Percentiles rank a stretch among this genome's conserved stretches.
phyloP scores from a whole-genome alignment of 176 grass and related monocot genomes.

The Avena sativa region DNA sequence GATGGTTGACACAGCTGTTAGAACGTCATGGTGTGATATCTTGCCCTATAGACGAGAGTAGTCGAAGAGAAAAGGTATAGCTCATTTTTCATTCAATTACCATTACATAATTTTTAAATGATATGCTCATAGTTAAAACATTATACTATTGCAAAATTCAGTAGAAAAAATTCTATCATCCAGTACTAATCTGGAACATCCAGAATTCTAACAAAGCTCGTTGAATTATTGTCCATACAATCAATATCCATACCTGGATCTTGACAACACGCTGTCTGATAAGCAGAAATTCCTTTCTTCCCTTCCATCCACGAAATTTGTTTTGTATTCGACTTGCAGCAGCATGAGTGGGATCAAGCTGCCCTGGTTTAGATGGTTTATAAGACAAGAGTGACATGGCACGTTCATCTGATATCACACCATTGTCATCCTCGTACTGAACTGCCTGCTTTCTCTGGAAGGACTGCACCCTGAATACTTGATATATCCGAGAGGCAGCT shows the following conservation, averaged over 20 bases:
- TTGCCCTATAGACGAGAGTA: background rate
- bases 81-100: background rate
- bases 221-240: background rate
- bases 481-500: conserved; percentile 76
- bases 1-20: background rate
- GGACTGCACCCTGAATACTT: conserved; percentile 93
- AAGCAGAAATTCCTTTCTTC: conserved; percentile 91
- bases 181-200: background rate
- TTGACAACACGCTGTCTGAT: conserved; percentile 85
- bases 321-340: conserved; percentile 98
- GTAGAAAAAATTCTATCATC: background rate
- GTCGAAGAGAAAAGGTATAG: background rate
- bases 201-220: conserved; percentile 2
- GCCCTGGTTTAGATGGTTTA: conserved; percentile 69
- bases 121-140: conserved; percentile 6
- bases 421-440: conserved; percentile 72
- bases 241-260: conserved; percentile 75
- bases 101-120: conserved; percentile 13
- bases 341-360: conserved; percentile 67
- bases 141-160: background rate
- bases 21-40: conserved; percentile 20
- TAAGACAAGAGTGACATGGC: conserved; percentile 68
- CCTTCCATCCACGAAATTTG: conserved; percentile 90
- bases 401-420: conserved; percentile 72
- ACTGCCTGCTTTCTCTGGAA: conserved; percentile 94